phyloP scores from a whole-genome alignment of 78 protist species.

The Capsaspora owczarzaki region DNA sequence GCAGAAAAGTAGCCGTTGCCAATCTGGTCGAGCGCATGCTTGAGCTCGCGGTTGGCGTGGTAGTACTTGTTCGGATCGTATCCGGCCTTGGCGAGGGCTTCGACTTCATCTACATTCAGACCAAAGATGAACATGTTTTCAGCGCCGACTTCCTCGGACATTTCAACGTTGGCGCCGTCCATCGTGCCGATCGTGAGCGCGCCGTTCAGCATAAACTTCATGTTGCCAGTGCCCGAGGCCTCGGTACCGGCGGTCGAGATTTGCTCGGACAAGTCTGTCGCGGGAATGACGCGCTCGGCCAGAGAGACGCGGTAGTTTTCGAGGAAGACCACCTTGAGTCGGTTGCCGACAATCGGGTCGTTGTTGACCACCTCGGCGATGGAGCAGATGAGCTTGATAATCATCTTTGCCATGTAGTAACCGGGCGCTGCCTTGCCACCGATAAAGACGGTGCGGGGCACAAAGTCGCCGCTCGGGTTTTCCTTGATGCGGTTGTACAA shows the following conservation, averaged over 20 bases:
- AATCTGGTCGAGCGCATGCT: conserved; percentile 17
- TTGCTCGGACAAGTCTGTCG: conserved; percentile 86
- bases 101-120: conserved; percentile 29
- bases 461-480: conserved; percentile 34
- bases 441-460: conserved; percentile 69
- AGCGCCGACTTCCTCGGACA: conserved; percentile 64
- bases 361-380: conserved; percentile 79
- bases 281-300: conserved; percentile 89
- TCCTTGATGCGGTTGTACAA: conserved; percentile 17
- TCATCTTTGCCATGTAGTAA: conserved; percentile 83
- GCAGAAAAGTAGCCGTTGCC: conserved; percentile 22
- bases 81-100: not conserved
- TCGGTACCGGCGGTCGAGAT: conserved; percentile 91
- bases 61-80: conserved; percentile 29
- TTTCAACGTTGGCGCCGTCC: conserved; percentile 95
- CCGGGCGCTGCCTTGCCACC: conserved; percentile 97
- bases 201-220: conserved; percentile 91
- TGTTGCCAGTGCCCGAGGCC: conserved; percentile 91
- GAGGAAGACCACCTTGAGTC: conserved; percentile 79
- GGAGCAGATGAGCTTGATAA: conserved; percentile 75
- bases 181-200: conserved; percentile 82
- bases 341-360: conserved; percentile 60
- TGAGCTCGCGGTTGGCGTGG: conserved; percentile 14
- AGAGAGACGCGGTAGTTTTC: conserved; percentile 85
- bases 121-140: conserved; percentile 54